Evolutionary conservation across 345 rosid species (phyloP), one percentile per base, ranked within the genome.

Genomic region (Populus alba): DNA sequence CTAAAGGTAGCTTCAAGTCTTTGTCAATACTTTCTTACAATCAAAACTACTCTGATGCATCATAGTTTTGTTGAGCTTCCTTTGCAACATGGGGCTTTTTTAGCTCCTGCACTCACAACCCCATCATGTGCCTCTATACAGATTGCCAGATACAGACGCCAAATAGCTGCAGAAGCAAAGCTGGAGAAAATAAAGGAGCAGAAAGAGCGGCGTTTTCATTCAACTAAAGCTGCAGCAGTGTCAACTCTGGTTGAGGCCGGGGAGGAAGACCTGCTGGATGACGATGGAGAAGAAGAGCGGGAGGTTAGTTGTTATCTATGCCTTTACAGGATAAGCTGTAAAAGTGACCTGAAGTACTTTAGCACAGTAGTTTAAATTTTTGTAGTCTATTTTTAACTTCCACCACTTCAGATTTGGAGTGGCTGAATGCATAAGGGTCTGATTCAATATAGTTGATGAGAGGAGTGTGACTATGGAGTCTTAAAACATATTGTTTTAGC

Each of bases 281-380:
- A 92, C n/a, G 98, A 94, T 78, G 86, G 93, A 43, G 99, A 97
- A 89, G 98, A 97, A 82, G 98, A 97, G 79, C 87, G 99, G 59
- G 99, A 94, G 93, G 98, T 92, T 77, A 81, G 92, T 82, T 69
- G 59, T 68, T 57, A 47, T 29, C 39, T 22, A n/a, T 39, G 15
- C 49, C 25, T 1, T 39, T 61, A 1, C 27, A 25, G 39, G 23
- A 38, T 37, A 59, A 59, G 63, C 15, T 57, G 29, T 57, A 25
- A 11, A 57, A 27, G 10, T 57, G 63, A 3, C 29, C 63, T 23
- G 1, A n/a, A 10, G 25, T 57, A 8, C 11, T 57, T 57, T 8
- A 57, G 62, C 25, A 57, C 25, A n/a, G 10, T 57, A n/a, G 8
- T 22, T 57, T 22, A 22, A n/a, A 8, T 57, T 57, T 47, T 47